Percentiles rank a stretch among this genome's conserved stretches.
phyloP scores from a whole-genome alignment of 2,329 filamentous ascomycete species.

The Truncatella angustata region DNA sequence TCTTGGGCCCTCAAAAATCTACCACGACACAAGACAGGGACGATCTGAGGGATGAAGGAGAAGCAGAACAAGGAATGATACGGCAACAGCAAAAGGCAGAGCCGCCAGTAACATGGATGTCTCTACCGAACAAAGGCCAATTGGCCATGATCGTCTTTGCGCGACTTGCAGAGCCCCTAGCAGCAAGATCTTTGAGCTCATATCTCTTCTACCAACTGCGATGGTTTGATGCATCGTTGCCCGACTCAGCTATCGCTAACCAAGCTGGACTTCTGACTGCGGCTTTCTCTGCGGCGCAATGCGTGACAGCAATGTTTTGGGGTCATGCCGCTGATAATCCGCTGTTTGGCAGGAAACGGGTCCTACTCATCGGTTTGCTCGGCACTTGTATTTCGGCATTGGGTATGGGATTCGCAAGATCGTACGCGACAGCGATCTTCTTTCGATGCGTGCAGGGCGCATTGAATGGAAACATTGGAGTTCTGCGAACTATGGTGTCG shows the following conservation, averaged over 20 bases:
- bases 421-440: conserved; percentile 7
- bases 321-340: conserved; percentile 48
- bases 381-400: conserved; percentile 62
- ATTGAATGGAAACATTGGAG: conserved; percentile 71
- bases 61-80: not conserved
- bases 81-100: not conserved
- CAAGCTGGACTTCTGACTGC: conserved; percentile 69
- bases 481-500: conserved; percentile 72
- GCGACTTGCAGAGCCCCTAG: not conserved
- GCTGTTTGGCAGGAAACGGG: conserved; percentile 59
- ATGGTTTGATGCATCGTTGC: not conserved
- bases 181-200: not conserved
- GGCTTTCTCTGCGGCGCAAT: conserved; percentile 67
- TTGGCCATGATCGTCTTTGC: conserved; percentile 3
- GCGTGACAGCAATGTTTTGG: conserved; percentile 69
- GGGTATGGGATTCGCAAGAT: conserved; percentile 65
- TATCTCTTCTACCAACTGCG: conserved; percentile 5
- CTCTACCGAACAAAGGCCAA: conserved; percentile 5
- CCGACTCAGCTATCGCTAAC: conserved; percentile 42
- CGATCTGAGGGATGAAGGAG: not conserved
- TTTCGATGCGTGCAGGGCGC: conserved; percentile 60
- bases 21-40: not conserved
- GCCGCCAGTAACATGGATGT: conserved; percentile 13
- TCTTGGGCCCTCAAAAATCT: not conserved
- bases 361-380: conserved; percentile 63